Percentiles rank a stretch among this genome's conserved stretches.
Conservation (phyloP, 352 stramenopile species). For the Aphanomyces invadans region DNA sequence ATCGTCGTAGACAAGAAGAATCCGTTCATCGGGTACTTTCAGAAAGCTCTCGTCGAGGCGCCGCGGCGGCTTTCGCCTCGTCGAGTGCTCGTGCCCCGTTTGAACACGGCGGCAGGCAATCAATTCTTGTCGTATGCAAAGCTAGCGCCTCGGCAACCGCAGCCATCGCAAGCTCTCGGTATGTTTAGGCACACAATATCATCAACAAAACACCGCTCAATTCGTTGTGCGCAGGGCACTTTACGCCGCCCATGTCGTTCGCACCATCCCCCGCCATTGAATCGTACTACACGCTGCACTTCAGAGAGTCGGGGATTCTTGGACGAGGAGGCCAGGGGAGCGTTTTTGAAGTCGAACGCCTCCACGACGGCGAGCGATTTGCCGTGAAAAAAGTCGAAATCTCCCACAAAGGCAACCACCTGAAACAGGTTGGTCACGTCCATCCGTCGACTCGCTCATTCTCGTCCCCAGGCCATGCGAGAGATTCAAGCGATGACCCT, state of each 20-base stretch:
- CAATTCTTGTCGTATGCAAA: neutral
- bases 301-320: constrained; percentile 52
- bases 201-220: no score
- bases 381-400: constrained; percentile 72
- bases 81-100: neutral
- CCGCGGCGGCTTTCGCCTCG: neutral
- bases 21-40: constrained; percentile 82
- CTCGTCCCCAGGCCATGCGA: constrained; percentile 51
- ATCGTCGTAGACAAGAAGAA: constrained; percentile 77
- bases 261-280: neutral
- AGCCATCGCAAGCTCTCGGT: neutral
- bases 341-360: constrained; percentile 69
- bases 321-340: constrained; percentile 64
- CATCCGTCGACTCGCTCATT: constrained; percentile 34
- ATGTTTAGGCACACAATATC: neutral
- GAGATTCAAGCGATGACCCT: constrained; percentile 71
- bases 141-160: neutral
- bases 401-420: constrained; percentile 28
- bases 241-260: neutral
- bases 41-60: constrained; percentile 36
- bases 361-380: constrained; percentile 61
- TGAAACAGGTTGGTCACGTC: constrained; percentile 22
- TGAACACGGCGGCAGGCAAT: constrained; percentile 10
- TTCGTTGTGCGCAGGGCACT: neutral
- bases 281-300: constrained; percentile 65